Percentiles rank a stretch among this genome's conserved stretches.
phyloP scores from a whole-genome alignment of 176 grass and related monocot genomes.

The Otatea glauca region DNA sequence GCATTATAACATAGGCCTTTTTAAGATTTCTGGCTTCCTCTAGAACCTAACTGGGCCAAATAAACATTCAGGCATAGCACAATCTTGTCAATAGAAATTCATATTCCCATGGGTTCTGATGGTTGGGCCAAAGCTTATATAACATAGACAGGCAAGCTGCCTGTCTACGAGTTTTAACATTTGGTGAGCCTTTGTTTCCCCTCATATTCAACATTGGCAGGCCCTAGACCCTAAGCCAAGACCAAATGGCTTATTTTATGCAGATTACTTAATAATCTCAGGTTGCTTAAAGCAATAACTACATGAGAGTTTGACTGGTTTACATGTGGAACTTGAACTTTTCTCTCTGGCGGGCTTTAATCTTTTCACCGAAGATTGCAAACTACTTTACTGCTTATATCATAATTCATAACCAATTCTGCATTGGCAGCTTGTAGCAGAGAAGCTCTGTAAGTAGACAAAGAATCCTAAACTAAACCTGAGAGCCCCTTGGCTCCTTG shows the following conservation, averaged over 20 bases:
- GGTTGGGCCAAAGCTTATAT: conserved; percentile 11
- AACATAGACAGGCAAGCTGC: neutral
- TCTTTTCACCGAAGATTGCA: neutral
- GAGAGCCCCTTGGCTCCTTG: neutral
- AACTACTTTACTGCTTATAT: neutral
- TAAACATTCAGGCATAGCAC: neutral
- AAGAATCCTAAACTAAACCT: conserved; percentile 25
- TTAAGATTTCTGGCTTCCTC: conserved; percentile 4
- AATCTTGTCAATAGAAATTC: neutral
- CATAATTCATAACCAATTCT: neutral
- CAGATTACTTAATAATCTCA: neutral
- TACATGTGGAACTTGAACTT: conserved; percentile 1
- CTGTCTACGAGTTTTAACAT: neutral
- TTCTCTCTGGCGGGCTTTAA: neutral
- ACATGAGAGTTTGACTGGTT: neutral
- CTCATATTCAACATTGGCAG: neutral
- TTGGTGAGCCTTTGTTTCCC: neutral
- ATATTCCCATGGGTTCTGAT: neutral
- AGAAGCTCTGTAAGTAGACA: neutral
- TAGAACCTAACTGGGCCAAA: conserved; percentile 17
- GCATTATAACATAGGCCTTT: neutral
- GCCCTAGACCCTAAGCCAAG: neutral
- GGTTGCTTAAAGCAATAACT: neutral
- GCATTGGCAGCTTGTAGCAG: conserved; percentile 2
- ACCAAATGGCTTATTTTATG: neutral